Conservation (phyloP, 192 early-diverging fungal genomes). For the Rhizophagus sp. region DNA sequence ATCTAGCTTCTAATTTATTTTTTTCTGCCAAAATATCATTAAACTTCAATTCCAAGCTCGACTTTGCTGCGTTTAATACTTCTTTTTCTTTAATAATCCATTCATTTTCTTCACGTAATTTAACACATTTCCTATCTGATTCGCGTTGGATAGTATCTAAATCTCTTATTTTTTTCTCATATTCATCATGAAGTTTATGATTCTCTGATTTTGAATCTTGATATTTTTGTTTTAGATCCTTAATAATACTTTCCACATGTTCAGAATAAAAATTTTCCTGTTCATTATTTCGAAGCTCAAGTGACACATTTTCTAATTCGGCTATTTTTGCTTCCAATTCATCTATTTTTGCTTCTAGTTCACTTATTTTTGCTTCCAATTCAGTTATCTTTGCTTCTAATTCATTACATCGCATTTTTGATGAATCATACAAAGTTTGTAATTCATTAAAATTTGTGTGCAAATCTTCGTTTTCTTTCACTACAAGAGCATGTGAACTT, state of each 20-base stretch:
- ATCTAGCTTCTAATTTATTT: neutral
- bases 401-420: neutral
- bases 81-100: neutral
- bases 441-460: neutral
- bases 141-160: neutral
- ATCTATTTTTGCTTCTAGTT: neutral
- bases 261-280: neutral
- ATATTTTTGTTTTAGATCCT: neutral
- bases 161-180: neutral
- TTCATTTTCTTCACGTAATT: neutral
- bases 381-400: neutral
- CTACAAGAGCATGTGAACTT: neutral
- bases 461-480: neutral
- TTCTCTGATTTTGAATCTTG: neutral
- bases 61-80: neutral
- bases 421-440: neutral
- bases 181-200: neutral
- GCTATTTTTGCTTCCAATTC: neutral
- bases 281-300: neutral
- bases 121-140: neutral
- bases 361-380: too few relatives aligned
- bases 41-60: neutral
- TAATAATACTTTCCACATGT: neutral
- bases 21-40: neutral
- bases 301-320: neutral